phyloP scores from a whole-genome alignment of 1,139 yeast genomes.

The Lodderomyces margitis region DNA sequence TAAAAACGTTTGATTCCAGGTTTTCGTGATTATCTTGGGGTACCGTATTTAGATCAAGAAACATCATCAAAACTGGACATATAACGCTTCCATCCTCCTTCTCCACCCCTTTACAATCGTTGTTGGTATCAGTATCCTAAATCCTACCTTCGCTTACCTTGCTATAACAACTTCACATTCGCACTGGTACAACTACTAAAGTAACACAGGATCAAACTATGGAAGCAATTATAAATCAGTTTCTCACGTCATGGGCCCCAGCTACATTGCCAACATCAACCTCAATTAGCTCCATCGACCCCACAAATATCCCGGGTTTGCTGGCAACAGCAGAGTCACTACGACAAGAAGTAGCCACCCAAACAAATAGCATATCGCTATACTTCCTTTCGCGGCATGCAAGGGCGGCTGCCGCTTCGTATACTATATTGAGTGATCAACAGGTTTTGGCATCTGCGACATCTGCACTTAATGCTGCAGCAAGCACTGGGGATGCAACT shows the following conservation, averaged over 20 bases:
- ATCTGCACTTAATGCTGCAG: conserved; percentile 13
- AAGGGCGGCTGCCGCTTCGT: conserved; percentile 38
- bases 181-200: no score
- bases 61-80: background rate
- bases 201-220: conserved; percentile 2
- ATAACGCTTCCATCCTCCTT: no score
- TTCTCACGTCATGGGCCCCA: conserved; percentile 19
- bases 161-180: no score
- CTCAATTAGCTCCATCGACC: conserved; percentile 16
- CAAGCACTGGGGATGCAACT: conserved; percentile 1
- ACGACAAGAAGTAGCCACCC: conserved; percentile 15
- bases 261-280: conserved; percentile 16
- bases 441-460: conserved; percentile 41
- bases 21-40: no score
- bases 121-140: no score
- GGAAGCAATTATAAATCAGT: conserved; percentile 8
- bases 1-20: no score
- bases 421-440: conserved; percentile 31
- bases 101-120: no score
- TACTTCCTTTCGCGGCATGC: conserved; percentile 14
- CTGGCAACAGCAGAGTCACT: conserved; percentile 10
- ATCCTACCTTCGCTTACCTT: no score
- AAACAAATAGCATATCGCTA: conserved; percentile 14
- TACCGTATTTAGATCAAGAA: background rate
- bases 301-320: conserved; percentile 21